Base-by-base conservation (phyloP, 2,329 filamentous ascomycete species). In the Blumeriella jaapii region DNA sequence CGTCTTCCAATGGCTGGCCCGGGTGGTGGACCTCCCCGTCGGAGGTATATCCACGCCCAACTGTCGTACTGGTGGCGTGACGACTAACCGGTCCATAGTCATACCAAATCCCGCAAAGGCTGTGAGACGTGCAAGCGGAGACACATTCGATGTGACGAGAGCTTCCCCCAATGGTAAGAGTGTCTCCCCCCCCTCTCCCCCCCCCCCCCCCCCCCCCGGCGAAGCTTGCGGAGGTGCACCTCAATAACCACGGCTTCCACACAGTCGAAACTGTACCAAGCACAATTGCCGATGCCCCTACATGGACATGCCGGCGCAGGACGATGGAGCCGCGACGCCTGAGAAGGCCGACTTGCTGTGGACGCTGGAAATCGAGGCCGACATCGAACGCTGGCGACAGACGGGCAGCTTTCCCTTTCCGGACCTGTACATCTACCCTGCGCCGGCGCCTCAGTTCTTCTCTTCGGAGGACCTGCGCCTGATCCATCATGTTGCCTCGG, bases 221-320 rank as follows among this genome's bases (percentile, higher is more conserved):
- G 11, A 37, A 38, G 36, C 48, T 60, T 41, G n/a, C n/a, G n/a
- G n/a, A n/a, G n/a, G n/a, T n/a, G n/a, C n/a, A n/a, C n/a, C n/a
- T n/a, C n/a, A n/a, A n/a, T n/a, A n/a, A n/a, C n/a, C n/a, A n/a
- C n/a, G n/a, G 57, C 43, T 36, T 22, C 36, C 27, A 16, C 28
- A 20, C 54, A 93, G 87, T 65, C 85, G 85, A 55, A 98, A 98
- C 62, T 98, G 91, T 63, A 95, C 89, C 43, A 98, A 96, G 64
- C 91, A 98, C 64, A 94, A 95, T 65, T 91, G 93, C 53, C 82
- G 87, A 54, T 98, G 91, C 62, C 91, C 94, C 52, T 98, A 96
- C 66, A 93, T 94, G 69, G 87, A 96, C 57, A 77, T 78, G 55
- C 74, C 82, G 31, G 68, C 74, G 29, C 69, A 78, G 39, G 77